Conservation (phyloP, 176 grass and related monocot genomes). For the Typha latifolia region DNA sequence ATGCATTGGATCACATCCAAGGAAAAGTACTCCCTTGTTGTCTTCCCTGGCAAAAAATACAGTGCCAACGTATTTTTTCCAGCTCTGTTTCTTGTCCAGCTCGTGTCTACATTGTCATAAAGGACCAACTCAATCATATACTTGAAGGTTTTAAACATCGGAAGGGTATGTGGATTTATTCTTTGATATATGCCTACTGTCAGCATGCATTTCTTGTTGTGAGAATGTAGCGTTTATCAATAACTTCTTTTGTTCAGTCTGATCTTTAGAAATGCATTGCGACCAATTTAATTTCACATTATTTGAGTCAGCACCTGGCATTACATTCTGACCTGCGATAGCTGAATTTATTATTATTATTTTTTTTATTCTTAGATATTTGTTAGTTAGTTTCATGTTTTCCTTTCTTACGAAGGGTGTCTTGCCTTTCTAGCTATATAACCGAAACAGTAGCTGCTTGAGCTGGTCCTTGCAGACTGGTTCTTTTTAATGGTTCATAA, state of each 20-base stretch:
- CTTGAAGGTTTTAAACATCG: constrained; percentile 10
- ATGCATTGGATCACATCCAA: constrained; percentile 22
- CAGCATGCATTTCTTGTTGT: not conserved
- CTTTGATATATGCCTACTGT: not conserved
- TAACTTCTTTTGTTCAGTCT: not conserved
- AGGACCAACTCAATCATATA: constrained; percentile 1
- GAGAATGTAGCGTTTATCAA: not conserved
- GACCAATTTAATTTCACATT: not conserved
- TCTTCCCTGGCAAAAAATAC: constrained; percentile 21
- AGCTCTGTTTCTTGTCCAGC: constrained; percentile 15
- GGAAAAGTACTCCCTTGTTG: constrained; percentile 15
- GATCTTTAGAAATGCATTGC: not conserved
- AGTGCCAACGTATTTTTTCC: constrained; percentile 19
- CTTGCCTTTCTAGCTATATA: not conserved
- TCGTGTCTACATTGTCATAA: not conserved
- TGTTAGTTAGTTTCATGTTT: not conserved
- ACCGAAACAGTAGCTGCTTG: too few relatives aligned
- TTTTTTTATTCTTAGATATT: not conserved
- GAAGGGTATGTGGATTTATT: constrained; percentile 5
- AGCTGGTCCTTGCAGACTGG: too few relatives aligned
- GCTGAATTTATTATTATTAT: not conserved
- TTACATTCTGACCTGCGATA: not conserved
- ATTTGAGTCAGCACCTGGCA: not conserved
- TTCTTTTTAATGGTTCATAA: too few relatives aligned
- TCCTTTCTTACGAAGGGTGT: not conserved